Evolutionary conservation across 352 stramenopile species (phyloP), one percentile per base, ranked within the genome.

Genomic region (Halophytophthora batemanensis): DNA sequence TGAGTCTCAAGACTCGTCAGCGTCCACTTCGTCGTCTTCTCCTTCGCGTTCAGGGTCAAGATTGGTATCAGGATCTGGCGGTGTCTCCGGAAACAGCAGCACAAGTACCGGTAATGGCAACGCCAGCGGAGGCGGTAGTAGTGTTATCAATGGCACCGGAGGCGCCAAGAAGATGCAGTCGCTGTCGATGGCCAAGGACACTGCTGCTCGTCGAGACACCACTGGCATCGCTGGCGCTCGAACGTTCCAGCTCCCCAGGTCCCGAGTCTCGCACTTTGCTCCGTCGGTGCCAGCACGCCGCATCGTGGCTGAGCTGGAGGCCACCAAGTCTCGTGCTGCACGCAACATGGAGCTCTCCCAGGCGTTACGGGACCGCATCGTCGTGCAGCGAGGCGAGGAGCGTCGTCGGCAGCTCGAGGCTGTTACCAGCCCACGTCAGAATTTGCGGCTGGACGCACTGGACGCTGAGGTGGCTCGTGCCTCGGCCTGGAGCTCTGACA

Each of bases 271-370:
- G 14, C 69, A 79, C 52, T 90, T 90, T 42, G 64, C 69, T 23
- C 71, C 81, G 42, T 87, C 76, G 0, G 66, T 90, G 14, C 59
- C 76, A 0, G 66, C 82, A 21, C 72, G 77, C 42, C 73, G 71
- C 38, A 89, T 90, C 54, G 77, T 89, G 23, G 69, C 74, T 6
- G 77, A 86, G 17, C 55, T 90, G 6, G 76, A 92, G 46, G 71
- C 69, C 3, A 86, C 68, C 7, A 92, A 84, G 38, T 59, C 66
- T 14, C 74, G 77, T 29, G 77, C 75, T 19, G 61, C 53, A 0
- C 66, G 60, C 12, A 93, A 89, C 46, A 77, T 93, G 23, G 61
- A 84, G 53, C 62, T 90, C 21, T 82, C 79, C 3, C 75, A 93
- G 53, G 56, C 71, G 14, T 75, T 90, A 22, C 79, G 79, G 13